Percentiles rank a stretch among this genome's conserved stretches.
phyloP scores from a whole-genome alignment of 441 rosid genomes.

The Syzygium syzygioides region DNA sequence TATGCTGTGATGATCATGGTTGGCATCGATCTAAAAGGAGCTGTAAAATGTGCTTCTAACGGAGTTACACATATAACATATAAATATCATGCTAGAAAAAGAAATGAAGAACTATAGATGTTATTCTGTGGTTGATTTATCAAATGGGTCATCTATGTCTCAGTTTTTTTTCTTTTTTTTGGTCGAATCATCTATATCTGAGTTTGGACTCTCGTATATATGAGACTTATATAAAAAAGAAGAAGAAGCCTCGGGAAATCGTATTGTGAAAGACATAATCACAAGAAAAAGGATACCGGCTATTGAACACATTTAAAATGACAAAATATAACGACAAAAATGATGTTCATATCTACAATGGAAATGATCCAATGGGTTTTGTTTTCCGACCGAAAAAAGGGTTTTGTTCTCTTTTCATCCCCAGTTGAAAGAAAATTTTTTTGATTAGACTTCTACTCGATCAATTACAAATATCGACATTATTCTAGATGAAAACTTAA shows the following conservation, averaged over 20 bases:
- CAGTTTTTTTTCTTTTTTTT: background rate
- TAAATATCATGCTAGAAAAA: background rate
- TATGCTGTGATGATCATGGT: background rate
- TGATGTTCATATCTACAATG: background rate
- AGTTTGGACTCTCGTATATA: background rate
- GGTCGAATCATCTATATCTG: background rate
- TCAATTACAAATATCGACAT: background rate
- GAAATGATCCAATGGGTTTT: background rate
- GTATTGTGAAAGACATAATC: background rate
- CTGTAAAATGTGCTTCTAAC: background rate
- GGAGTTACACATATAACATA: background rate
- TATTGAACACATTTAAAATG: background rate
- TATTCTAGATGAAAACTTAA: background rate
- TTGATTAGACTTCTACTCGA: background rate
- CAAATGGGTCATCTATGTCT: background rate
- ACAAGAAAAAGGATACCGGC: too few relatives aligned
- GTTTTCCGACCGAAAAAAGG: background rate
- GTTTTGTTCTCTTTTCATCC: background rate
- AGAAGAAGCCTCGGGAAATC: background rate
- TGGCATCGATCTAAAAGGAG: background rate
- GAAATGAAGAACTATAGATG: background rate
- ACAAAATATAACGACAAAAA: background rate
- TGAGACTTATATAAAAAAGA: background rate
- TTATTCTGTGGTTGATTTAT: background rate
- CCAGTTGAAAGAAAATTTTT: background rate